Conservation (phyloP, 208 protist species). For the Leishmania major region DNA sequence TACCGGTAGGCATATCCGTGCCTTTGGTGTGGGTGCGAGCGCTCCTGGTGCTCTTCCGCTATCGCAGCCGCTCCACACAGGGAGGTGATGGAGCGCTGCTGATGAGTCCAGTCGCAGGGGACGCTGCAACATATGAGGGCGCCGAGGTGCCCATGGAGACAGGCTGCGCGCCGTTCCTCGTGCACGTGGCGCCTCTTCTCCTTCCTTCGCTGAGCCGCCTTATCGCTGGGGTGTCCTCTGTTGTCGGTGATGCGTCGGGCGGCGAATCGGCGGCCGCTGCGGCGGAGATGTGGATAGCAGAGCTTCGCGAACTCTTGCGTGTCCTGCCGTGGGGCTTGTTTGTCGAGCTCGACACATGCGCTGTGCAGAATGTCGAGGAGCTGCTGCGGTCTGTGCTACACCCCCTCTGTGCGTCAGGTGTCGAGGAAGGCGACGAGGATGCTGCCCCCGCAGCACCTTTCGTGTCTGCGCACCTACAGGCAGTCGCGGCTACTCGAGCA, state of each 20-base stretch:
- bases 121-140: background rate
- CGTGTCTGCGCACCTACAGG: background rate
- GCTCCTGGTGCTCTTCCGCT: slow-evolving; percentile 26
- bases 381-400: slow-evolving; percentile 8
- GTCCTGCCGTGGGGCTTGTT: slow-evolving; percentile 24
- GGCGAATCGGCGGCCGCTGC: background rate
- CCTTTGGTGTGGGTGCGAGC: slow-evolving; percentile 28
- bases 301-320: slow-evolving; percentile 24
- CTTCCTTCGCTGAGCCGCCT: slow-evolving; percentile 7
- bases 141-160: background rate
- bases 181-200: background rate
- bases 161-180: background rate
- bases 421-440: background rate
- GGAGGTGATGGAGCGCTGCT: background rate
- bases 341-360: slow-evolving; percentile 12
- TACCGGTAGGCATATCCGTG: background rate
- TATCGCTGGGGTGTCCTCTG: background rate
- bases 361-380: slow-evolving; percentile 2
- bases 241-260: background rate
- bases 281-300: slow-evolving; percentile 17
- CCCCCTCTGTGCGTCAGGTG: background rate
- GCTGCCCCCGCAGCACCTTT: background rate
- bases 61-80: background rate
- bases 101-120: background rate
- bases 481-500: background rate